These are phyloP conservation scores for Fusarium illudens DNA, from an alignment of 2,329 filamentous ascomycete species.

Conservation along the genomic window DNA sequence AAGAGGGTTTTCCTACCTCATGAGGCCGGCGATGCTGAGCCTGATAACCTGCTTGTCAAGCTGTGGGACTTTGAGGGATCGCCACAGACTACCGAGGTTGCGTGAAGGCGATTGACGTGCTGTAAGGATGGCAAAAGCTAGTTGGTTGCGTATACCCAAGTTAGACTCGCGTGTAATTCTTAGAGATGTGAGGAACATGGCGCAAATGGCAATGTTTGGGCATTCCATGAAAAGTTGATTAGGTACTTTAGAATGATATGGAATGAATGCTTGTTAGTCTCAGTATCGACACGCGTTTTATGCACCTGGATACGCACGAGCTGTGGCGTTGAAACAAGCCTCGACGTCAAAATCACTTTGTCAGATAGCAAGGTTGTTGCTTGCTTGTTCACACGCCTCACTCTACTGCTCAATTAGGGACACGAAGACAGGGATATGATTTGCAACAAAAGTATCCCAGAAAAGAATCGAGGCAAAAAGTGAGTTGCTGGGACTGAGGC, in stretches of 20 bases:
- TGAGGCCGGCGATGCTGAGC: conserved; percentile 55
- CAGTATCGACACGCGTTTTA: background rate
- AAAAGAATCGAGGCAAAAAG: background rate
- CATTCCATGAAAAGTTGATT: background rate
- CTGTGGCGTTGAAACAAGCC: background rate
- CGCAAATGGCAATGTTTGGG: background rate
- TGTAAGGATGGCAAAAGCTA: conserved; percentile 5
- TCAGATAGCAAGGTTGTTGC: too few relatives aligned
- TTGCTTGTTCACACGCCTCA: background rate
- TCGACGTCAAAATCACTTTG: background rate
- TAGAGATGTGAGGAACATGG: background rate
- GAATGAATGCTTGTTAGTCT: background rate
- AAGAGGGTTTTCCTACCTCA: conserved; percentile 76
- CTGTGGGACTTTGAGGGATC: conserved; percentile 65
- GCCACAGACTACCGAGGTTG: conserved; percentile 16
- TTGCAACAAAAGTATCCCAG: background rate
- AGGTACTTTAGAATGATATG: background rate
- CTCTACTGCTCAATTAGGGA: background rate
- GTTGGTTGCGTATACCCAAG: conserved; percentile 10
- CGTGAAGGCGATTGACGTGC: background rate
- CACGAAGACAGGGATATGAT: background rate
- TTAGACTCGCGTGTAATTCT: background rate
- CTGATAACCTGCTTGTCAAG: conserved; percentile 66
- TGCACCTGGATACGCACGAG: background rate
- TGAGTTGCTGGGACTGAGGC: background rate